Percentiles rank a stretch among this genome's conserved stretches.
Conservation (phyloP, 179 eudicot genomes). For the Heliamphora pulchella region DNA sequence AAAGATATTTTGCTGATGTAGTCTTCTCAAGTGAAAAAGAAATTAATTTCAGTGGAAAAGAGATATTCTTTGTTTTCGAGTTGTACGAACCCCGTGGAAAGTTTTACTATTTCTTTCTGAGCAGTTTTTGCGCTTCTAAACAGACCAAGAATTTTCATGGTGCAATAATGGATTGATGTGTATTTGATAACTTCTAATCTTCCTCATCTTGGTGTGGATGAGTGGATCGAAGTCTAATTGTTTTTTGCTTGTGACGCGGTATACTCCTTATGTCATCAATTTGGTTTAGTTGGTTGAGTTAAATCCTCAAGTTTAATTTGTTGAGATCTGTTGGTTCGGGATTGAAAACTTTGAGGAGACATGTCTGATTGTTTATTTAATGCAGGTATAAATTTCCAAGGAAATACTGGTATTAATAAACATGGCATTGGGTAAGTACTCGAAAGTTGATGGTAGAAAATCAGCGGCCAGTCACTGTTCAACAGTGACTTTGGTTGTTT, state of each 20-base stretch:
- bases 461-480: slow-evolving; percentile 72
- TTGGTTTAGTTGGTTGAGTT: neutral
- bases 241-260: neutral
- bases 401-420: slow-evolving; percentile 10
- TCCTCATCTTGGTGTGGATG: neutral
- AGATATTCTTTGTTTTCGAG: neutral
- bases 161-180: neutral
- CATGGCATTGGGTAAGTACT: slow-evolving; percentile 76
- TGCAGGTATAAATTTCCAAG: slow-evolving; percentile 25
- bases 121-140: neutral
- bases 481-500: slow-evolving; percentile 58
- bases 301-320: neutral
- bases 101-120: neutral
- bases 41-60: neutral
- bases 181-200: neutral
- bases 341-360: neutral
- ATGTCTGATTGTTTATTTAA: slow-evolving; percentile 3
- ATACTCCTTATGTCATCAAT: neutral
- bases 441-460: slow-evolving; percentile 75
- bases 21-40: neutral
- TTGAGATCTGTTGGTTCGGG: neutral
- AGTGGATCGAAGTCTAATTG: neutral
- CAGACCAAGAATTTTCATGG: neutral
- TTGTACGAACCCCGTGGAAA: neutral
- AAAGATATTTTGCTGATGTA: neutral